Evolutionary conservation across 345 rosid genomes (phyloP), one percentile per base, ranked within the genome.

Genomic region (Eucalyptus grandis): DNA sequence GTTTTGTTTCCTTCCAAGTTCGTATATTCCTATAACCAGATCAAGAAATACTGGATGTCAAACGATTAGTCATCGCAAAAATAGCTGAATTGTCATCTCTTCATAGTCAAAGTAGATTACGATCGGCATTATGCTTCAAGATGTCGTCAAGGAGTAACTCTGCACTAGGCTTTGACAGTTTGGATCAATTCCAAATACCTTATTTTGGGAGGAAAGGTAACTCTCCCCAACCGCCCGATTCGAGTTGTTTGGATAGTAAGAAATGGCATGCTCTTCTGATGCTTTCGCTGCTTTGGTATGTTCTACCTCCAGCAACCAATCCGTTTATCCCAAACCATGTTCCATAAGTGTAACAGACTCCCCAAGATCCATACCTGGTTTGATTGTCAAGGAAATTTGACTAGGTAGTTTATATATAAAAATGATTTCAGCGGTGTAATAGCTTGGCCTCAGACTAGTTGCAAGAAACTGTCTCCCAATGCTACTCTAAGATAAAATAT

Each of bases 281-380:
- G 87, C 90, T 69, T 11, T 27, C 3, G 88, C 93, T 90, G 2
- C 89, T 93, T 8, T 91, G 67, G 49, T 93, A 94, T 6, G 89
- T 93, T 88, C 86, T 91, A 4, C 96, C 98, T 14, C 54, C 91
- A 27, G 91, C 93, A 50, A 96, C 93, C 44, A 96, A 43, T 13
- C 97, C 96, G 53, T 91, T 94, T 46, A 96, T 88, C 22, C 97
- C 99, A 51, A 95, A 96, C 98, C 98, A 96, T 47, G 99, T 94
- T 50, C 97, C 97, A n/a, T 95, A 96, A 3, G 95, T 94, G 92
- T 93, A 96, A 91, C 98, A 96, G 19, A 94, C 93, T 77, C 97
- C 98, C 97, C 99, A 96, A 2, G 96, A 94, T 1, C 98, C 99
- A 65, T 96, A 95, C 98, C 96, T 96, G 16, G 19, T 58, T 14